A percentile compares a stretch with the other conserved stretches of the same genome.
These are phyloP conservation scores for Casaregolazyma suthepensis DNA, from an alignment of 1,139 yeast genomes.

Conservation along the genomic window DNA sequence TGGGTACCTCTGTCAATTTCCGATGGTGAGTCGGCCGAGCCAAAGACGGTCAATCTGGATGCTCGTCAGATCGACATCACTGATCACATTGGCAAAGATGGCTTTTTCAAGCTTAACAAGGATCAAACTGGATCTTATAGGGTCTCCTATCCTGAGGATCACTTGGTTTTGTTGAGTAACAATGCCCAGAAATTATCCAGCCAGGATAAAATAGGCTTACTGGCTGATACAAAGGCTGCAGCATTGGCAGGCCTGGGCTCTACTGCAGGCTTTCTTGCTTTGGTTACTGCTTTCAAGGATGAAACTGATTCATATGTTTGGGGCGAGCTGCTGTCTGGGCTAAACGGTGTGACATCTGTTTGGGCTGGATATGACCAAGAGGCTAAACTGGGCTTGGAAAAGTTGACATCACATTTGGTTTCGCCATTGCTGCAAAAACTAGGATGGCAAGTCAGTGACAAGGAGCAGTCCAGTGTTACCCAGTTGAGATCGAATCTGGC, in stretches of 20 bases:
- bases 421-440: constrained; percentile 39
- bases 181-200: constrained; percentile 43
- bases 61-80: constrained; percentile 22
- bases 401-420: constrained; percentile 41
- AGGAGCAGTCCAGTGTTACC: constrained; percentile 41
- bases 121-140: constrained; percentile 62
- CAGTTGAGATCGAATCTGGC: constrained; percentile 51
- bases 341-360: constrained; percentile 40
- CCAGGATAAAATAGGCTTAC: constrained; percentile 59
- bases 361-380: constrained; percentile 42
- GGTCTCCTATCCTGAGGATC: constrained; percentile 52
- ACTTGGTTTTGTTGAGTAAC: constrained; percentile 30
- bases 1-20: constrained; percentile 62
- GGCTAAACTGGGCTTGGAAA: constrained; percentile 36
- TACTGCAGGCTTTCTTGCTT: constrained; percentile 47
- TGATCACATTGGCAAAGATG: constrained; percentile 22
- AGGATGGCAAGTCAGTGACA: constrained; percentile 33
- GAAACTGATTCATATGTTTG: constrained; percentile 59
- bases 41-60: constrained; percentile 17
- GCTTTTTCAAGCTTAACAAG: constrained; percentile 52
- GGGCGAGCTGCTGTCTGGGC: constrained; percentile 48
- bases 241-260: constrained; percentile 53
- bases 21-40: constrained; percentile 29
- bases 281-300: constrained; percentile 39
- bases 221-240: constrained; percentile 57